Base-by-base conservation (phyloP, 305 asterid species). In the Fraxinus albicans region DNA sequence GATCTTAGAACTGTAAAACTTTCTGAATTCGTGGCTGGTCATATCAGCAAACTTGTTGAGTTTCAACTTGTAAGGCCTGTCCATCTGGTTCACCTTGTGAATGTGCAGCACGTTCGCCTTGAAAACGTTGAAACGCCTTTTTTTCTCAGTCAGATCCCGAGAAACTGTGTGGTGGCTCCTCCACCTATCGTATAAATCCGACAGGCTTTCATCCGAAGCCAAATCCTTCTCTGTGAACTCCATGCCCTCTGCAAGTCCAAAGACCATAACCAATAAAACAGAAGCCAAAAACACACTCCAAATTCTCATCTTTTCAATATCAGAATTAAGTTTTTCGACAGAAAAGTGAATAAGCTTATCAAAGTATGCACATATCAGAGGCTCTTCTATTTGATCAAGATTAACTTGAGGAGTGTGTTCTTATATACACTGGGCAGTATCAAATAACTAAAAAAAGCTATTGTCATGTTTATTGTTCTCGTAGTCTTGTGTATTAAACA, bases 1-100 rank as follows among this genome's bases (percentile, higher is more conserved):
- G 70, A 93, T 84, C 81, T 94, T 91, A 4, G 99, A 95, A 36
- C 92, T 80, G 34, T 91, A 91, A 21, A 76, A 88, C 84, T 85
- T 81, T 47, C 91, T 83, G 89, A 95, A 94, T 83, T 95, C 98
- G 9, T 85, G 89, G 84, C 85, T 91, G 10, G 98, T 95, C 96
- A 95, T 89, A 76, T 91, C 98, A 9, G 93, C 95, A 86, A 90
- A 94, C 82, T 83, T 79, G 87, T 95, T 95, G 84, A 95, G 97
- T 85, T 87, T 91, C 89, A 95, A 88, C 90, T 94, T 95, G 84
- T 93, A 95, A 42, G 97, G 97, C 89, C 53, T 86, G 86, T 89
- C 92, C 99, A 88, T 86, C 90, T 85, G 81, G 90, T 94, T 95
- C 85, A 84, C 92, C 82, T 78, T 63, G 79, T 95, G 92, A 73